phyloP scores from a whole-genome alignment of 2,329 filamentous ascomycete species.

The Nemania bipapillata region DNA sequence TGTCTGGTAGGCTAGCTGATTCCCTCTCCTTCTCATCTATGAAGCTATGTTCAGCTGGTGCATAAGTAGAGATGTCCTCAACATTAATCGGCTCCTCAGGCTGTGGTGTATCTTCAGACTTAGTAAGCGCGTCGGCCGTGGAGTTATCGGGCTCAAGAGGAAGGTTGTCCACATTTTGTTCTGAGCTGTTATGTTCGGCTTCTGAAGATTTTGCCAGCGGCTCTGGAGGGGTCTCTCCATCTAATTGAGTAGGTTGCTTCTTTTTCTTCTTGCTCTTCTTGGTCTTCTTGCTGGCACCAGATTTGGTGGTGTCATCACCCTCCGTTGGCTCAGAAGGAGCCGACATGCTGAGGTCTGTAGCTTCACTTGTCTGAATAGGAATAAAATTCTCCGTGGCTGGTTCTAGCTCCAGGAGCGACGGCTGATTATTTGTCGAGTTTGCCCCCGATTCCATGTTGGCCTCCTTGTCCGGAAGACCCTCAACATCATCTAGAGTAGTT shows the following conservation, averaged over 20 bases:
- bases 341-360: not conserved
- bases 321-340: not conserved
- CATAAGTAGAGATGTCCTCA: constrained; percentile 29
- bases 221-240: constrained; percentile 29
- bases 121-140: too few species aligned
- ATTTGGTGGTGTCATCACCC: constrained; percentile 38
- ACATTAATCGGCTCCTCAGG: constrained; percentile 20
- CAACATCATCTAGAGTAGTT: constrained; percentile 28
- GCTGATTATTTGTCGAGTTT: not conserved
- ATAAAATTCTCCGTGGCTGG: not conserved
- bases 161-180: not conserved
- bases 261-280: constrained; percentile 54
- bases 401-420: constrained; percentile 1
- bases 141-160: not conserved
- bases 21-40: constrained; percentile 51
- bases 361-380: not conserved
- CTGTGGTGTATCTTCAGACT: constrained; percentile 11
- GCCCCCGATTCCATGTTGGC: constrained; percentile 42
- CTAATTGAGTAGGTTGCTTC: constrained; percentile 36
- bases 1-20: constrained; percentile 29
- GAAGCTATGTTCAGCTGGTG: constrained; percentile 41
- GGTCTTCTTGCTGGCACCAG: constrained; percentile 46
- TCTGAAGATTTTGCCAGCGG: constrained; percentile 14
- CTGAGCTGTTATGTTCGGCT: not conserved
- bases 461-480: constrained; percentile 47